These are phyloP conservation scores for Bruguiera sexangula DNA, from an alignment of 345 rosid genomes.

Conservation along the genomic window DNA sequence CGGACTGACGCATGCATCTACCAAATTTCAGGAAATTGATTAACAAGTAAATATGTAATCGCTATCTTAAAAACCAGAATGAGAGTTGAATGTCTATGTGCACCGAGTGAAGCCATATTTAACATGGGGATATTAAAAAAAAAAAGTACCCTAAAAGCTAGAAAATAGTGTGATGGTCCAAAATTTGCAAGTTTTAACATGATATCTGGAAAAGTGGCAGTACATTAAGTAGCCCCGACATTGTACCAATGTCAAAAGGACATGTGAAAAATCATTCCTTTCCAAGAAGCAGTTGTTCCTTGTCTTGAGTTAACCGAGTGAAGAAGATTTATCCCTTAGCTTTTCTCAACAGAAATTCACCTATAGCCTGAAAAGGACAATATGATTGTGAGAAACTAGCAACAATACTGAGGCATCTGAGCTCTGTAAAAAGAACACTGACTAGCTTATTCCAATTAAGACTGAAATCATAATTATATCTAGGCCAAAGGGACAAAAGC, in stretches of 20 bases:
- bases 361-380: constrained; percentile 43
- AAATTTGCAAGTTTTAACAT: constrained; percentile 11
- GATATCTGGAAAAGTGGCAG: constrained; percentile 12
- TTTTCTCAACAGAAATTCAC: constrained; percentile 21
- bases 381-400: constrained; percentile 22
- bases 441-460: too few relatives aligned
- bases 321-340: constrained; percentile 22
- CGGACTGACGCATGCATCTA: neutral
- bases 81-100: neutral
- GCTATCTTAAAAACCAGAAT: neutral
- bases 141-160: neutral
- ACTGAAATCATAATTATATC: too few relatives aligned
- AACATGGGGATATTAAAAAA: neutral
- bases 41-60: neutral
- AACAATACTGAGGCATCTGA: neutral
- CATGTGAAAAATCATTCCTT: constrained; percentile 60
- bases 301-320: constrained; percentile 36
- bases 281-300: constrained; percentile 34
- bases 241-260: constrained; percentile 51
- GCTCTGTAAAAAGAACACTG: neutral
- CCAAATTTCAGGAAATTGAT: neutral
- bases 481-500: too few relatives aligned
- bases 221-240: constrained; percentile 97
- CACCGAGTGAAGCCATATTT: neutral
- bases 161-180: neutral